A percentile compares a stretch with the other conserved stretches of the same genome.
phyloP scores from a whole-genome alignment of 1,284 basidiomycete genomes.

The Ustilago cynodontis region DNA sequence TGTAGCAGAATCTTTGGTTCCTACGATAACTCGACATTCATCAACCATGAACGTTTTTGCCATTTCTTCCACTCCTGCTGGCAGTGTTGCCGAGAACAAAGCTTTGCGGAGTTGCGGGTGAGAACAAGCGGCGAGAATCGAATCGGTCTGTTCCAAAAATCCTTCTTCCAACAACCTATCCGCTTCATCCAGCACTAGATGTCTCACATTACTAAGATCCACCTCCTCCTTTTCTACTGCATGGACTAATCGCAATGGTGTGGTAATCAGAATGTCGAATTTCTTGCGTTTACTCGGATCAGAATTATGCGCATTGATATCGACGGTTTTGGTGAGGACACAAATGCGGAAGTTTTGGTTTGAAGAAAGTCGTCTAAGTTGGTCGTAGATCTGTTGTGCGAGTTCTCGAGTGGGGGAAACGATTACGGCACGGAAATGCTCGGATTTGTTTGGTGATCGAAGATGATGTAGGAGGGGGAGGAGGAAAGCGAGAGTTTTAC shows the following conservation, averaged over 20 bases:
- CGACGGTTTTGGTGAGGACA: slow-evolving; percentile 57
- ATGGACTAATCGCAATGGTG: slow-evolving; percentile 66
- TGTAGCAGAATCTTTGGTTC: slow-evolving; percentile 81
- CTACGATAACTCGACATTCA: slow-evolving; percentile 64
- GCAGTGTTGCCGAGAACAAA: slow-evolving; percentile 93
- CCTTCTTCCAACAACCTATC: slow-evolving; percentile 81
- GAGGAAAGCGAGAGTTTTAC: slow-evolving; percentile 67
- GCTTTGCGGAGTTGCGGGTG: slow-evolving; percentile 83
- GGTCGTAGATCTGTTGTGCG: slow-evolving; percentile 67
- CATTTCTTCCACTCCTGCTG: slow-evolving; percentile 86
- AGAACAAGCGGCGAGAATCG: slow-evolving; percentile 86
- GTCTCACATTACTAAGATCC: slow-evolving; percentile 56
- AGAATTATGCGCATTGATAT: slow-evolving; percentile 23
- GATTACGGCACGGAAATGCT: slow-evolving; percentile 62
- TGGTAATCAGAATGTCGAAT: slow-evolving; percentile 66
- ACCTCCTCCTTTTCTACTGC: slow-evolving; percentile 63
- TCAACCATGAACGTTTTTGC: slow-evolving; percentile 81
- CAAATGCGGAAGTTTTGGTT: slow-evolving; percentile 57
- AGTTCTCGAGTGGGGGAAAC: slow-evolving; percentile 67
- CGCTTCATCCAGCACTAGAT: slow-evolving; percentile 66
- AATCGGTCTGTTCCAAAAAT: slow-evolving; percentile 88
- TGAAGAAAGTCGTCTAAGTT: slow-evolving; percentile 49
- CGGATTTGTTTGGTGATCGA: slow-evolving; percentile 37
- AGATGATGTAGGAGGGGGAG: slow-evolving; percentile 64
- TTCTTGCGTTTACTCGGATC: slow-evolving; percentile 51